Evolutionary conservation across 768 basidiomycete species (phyloP).

Genomic region (Austroboletus festivus): DNA sequence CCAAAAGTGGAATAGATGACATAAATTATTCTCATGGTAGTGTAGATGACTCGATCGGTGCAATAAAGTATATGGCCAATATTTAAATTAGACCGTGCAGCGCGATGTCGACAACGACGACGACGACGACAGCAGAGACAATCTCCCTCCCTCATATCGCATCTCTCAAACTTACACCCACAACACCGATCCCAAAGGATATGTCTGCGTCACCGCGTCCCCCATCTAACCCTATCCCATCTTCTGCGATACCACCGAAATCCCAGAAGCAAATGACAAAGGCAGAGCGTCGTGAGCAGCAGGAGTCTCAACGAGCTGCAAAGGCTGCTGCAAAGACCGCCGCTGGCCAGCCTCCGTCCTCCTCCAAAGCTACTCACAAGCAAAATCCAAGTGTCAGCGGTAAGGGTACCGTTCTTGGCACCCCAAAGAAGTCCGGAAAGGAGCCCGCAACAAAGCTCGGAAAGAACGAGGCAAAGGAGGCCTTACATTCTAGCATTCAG

Average conservation of each 20-base stretch:
- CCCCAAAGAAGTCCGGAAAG: slow-evolving; percentile 29
- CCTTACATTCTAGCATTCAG: slow-evolving; percentile 27
- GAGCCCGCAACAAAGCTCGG: slow-evolving; percentile 13
- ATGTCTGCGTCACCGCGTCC: slow-evolving; percentile 3
- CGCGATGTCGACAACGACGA: slow-evolving; percentile 6
- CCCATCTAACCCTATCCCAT: slow-evolving; percentile 7
- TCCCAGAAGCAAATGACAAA: slow-evolving; percentile 77
- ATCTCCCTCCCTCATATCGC: slow-evolving; percentile 5
- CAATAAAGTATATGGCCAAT: not conserved
- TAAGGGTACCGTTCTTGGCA: slow-evolving; percentile 10
- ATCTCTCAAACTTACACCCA: slow-evolving; percentile 18
- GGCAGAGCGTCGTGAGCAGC: slow-evolving; percentile 74
- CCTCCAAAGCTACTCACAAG: slow-evolving; percentile 28
- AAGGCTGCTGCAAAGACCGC: slow-evolving; percentile 51
- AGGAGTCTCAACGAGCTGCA: slow-evolving; percentile 78
- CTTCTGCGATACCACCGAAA: slow-evolving; percentile 31
- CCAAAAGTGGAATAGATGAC: slow-evolving; percentile 16
- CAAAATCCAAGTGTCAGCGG: slow-evolving; percentile 18
- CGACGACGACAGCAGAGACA: slow-evolving; percentile 27
- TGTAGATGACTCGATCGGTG: slow-evolving; percentile 18
- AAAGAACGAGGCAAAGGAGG: slow-evolving; percentile 28
- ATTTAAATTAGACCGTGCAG: no score
- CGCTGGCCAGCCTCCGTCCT: slow-evolving; percentile 13
- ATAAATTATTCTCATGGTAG: slow-evolving; percentile 18
- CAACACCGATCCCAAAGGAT: not conserved